phyloP scores from a whole-genome alignment of 306 rosid species.

The Fragaria vesca region DNA sequence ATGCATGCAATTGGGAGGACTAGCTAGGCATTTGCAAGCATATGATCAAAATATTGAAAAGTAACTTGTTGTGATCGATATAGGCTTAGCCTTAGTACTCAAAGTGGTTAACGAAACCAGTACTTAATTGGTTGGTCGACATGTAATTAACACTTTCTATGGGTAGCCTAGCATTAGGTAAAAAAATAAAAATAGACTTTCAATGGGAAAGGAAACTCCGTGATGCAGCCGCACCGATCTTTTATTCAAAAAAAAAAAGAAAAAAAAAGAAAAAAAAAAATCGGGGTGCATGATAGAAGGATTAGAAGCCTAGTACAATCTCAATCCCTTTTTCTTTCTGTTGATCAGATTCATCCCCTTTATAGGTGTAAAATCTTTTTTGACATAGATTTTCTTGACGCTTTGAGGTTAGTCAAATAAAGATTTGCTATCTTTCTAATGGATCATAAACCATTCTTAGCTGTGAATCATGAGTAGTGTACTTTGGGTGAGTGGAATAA shows the following conservation, averaged over 20 bases:
- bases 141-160: background rate
- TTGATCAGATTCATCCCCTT: background rate
- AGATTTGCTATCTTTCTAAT: background rate
- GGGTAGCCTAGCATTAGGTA: no score
- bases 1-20: background rate
- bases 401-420: background rate
- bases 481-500: background rate
- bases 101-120: background rate
- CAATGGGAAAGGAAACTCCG: no score
- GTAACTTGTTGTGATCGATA: background rate
- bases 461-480: background rate
- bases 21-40: background rate
- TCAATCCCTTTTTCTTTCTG: background rate
- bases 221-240: no score
- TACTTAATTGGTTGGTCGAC: background rate
- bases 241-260: no score
- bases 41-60: background rate
- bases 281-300: no score
- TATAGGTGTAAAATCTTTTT: background rate
- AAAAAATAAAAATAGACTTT: no score
- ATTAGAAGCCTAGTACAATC: background rate
- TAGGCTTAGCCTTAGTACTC: background rate
- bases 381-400: background rate
- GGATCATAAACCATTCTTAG: background rate
- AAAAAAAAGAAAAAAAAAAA: no score